Conservation (phyloP, 139 green algal species). For the Chlamydomonas eustigma region DNA sequence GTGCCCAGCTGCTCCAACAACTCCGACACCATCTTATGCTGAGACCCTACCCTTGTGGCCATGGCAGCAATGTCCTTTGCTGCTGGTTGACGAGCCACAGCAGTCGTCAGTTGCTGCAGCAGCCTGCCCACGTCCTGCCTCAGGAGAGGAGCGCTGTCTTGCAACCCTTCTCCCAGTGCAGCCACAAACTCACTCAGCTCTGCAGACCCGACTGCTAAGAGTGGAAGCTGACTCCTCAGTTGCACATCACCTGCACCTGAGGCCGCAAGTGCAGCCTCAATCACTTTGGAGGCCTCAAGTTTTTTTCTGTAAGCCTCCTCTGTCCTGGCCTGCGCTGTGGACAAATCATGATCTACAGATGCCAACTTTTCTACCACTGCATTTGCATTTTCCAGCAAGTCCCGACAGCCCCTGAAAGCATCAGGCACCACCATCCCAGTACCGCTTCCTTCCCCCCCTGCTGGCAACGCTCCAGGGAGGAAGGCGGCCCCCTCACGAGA, state of each 20-base stretch:
- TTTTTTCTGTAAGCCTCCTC: neutral
- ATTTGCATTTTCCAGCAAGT: neutral
- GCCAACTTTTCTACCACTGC: neutral
- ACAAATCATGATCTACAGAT: neutral
- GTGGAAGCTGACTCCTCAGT: neutral
- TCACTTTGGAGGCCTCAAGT: neutral
- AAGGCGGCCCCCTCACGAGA: neutral
- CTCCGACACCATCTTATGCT: neutral
- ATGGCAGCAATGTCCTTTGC: slow-evolving; percentile 3
- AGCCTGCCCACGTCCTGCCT: neutral
- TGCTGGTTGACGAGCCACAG: neutral
- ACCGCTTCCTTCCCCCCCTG: neutral
- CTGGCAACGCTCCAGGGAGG: neutral
- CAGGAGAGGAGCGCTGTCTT: neutral
- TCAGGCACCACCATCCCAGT: neutral
- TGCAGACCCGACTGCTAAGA: neutral
- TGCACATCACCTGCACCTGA: neutral
- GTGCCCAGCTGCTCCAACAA: neutral
- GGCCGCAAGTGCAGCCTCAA: neutral
- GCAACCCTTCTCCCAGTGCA: neutral
- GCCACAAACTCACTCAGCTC: neutral
- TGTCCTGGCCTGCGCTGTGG: neutral
- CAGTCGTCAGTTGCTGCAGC: neutral
- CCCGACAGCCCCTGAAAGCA: neutral
- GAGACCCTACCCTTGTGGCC: neutral